These are phyloP conservation scores for Asterella californica DNA, from an alignment of 225 moss, liverwort and hornwort species.

Conservation along the genomic window DNA sequence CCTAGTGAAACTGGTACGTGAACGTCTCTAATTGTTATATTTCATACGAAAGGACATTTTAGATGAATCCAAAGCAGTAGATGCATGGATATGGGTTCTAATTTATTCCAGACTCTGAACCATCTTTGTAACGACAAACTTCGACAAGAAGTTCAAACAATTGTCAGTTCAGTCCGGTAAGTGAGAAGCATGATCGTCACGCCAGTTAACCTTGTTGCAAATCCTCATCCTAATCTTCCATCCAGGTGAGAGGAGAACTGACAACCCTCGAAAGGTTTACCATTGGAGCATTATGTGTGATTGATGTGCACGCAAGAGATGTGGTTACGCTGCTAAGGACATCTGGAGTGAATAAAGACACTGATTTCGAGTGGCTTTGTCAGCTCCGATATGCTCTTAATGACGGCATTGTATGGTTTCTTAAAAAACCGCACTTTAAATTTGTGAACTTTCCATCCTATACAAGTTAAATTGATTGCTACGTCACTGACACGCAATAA, in stretches of 20 bases:
- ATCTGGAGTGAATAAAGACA: conserved; percentile 53
- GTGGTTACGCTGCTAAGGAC: conserved; percentile 65
- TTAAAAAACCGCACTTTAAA: background rate
- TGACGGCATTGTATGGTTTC: conserved; percentile 52
- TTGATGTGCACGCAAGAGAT: conserved; percentile 90
- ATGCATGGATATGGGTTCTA: no score
- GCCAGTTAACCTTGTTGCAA: background rate
- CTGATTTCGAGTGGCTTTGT: conserved; percentile 90
- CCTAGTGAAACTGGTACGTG: conserved; percentile 74
- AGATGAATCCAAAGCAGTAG: no score
- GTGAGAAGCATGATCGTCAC: background rate
- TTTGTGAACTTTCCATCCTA: background rate
- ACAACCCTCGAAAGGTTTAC: conserved; percentile 63
- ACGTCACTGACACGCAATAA: background rate
- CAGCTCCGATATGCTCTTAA: conserved; percentile 60
- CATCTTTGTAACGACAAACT: no score
- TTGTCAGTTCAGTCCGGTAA: background rate
- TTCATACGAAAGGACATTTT: no score
- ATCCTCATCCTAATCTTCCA: background rate
- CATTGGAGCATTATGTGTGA: conserved; percentile 69
- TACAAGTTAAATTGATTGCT: background rate
- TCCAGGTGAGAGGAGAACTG: conserved; percentile 69
- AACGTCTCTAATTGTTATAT: background rate
- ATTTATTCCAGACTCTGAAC: no score
- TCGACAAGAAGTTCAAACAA: no score